Conservation (phyloP, 108 stramenopile genomes). For the Cyclostephanos tholiformis region DNA sequence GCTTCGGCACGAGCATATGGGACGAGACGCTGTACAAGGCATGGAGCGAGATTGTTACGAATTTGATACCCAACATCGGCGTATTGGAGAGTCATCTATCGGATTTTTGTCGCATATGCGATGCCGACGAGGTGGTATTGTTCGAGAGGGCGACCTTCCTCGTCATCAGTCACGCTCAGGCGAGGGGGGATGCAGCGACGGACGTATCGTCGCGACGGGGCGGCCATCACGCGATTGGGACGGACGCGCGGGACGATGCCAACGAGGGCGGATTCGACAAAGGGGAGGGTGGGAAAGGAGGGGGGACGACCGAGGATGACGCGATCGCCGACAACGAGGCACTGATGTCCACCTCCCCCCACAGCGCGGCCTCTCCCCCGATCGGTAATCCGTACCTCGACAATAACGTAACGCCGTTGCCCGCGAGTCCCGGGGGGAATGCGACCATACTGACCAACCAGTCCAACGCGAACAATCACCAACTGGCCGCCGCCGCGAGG, state of each 20-base stretch:
- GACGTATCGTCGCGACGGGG: neutral
- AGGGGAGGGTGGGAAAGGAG: neutral
- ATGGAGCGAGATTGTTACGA: slow-evolving; percentile 96
- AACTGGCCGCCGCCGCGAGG: slow-evolving; percentile 15
- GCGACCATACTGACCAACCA: neutral
- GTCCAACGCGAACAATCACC: slow-evolving; percentile 4
- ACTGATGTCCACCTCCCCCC: slow-evolving; percentile 41
- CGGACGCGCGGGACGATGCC: neutral
- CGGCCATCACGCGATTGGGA: neutral
- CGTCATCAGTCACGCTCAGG: slow-evolving; percentile 91
- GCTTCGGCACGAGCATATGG: slow-evolving; percentile 98
- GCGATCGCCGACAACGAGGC: slow-evolving; percentile 8
- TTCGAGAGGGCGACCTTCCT: slow-evolving; percentile 98
- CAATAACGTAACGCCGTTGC: slow-evolving; percentile 2
- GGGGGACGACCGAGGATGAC: slow-evolving; percentile 3
- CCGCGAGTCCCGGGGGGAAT: slow-evolving; percentile 10
- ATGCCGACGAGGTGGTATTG: slow-evolving; percentile 98
- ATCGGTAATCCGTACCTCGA: slow-evolving; percentile 21
- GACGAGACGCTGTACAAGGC: slow-evolving; percentile 99
- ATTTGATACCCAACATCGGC: slow-evolving; percentile 96
- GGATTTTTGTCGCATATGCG: slow-evolving; percentile 92
- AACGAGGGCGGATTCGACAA: neutral
- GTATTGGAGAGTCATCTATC: slow-evolving; percentile 91
- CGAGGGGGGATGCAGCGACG: slow-evolving; percentile 29
- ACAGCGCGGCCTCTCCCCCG: slow-evolving; percentile 19